phyloP scores from a whole-genome alignment of 192 early-diverging fungal species.

The Lunasporangiospora selenospora region DNA sequence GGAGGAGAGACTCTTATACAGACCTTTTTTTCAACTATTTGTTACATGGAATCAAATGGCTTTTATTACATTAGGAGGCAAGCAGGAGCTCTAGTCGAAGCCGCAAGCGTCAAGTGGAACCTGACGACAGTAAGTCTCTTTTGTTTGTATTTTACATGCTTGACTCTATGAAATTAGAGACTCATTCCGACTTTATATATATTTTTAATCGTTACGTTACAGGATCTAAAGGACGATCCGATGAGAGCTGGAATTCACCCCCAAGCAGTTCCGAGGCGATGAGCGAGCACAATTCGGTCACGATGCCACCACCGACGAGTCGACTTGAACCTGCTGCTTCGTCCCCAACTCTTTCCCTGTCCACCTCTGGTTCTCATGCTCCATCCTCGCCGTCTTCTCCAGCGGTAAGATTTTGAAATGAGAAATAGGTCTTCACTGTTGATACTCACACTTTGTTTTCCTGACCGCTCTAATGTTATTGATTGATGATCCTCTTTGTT shows the following conservation, averaged over 20 bases:
- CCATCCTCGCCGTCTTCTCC: neutral
- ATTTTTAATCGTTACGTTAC: neutral
- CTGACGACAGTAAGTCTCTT: too few species aligned
- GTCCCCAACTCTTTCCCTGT: too few species aligned
- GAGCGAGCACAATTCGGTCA: conserved; percentile 3
- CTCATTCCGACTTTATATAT: neutral
- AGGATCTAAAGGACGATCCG: conserved; percentile 4
- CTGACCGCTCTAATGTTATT: neutral
- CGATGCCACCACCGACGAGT: conserved; percentile 27
- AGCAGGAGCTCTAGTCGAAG: conserved; percentile 9
- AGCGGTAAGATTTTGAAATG: too few species aligned
- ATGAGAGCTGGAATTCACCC: conserved; percentile 1
- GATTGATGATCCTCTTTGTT: neutral
- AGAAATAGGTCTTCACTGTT: neutral
- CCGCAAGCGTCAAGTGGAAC: conserved; percentile 35
- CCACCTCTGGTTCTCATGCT: neutral
- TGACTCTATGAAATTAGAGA: neutral
- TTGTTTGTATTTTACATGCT: neutral
- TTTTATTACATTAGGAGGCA: neutral
- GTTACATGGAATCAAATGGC: neutral
- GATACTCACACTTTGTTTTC: neutral
- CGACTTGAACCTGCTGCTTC: too few species aligned
- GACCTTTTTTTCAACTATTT: too few species aligned
- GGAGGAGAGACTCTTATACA: too few species aligned
- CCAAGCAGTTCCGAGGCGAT: neutral